phyloP scores from a whole-genome alignment of 1,139 yeast genomes.

The Hyphopichia wangnamkhiaoensis region DNA sequence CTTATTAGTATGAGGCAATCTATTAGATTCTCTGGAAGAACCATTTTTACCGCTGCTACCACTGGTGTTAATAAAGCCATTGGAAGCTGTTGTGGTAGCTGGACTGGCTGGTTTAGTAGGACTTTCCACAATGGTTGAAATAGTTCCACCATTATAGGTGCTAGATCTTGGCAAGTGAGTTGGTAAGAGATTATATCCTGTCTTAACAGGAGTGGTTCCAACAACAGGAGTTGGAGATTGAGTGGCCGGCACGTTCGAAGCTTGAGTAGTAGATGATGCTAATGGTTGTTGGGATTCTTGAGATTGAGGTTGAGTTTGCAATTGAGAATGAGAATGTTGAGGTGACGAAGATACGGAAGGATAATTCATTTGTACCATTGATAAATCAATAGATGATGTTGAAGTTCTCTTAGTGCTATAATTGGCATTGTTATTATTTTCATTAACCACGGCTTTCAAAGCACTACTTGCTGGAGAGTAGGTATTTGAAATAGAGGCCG shows the following conservation, averaged over 20 bases:
- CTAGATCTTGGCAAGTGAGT: slow-evolving; percentile 37
- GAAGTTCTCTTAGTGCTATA: slow-evolving; percentile 17
- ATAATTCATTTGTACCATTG: slow-evolving; percentile 1
- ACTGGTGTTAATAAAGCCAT: neutral
- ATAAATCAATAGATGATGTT: slow-evolving; percentile 19
- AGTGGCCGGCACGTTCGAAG: neutral
- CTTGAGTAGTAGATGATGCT: too few relatives aligned
- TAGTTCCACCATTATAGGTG: slow-evolving; percentile 43
- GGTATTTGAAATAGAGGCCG: slow-evolving; percentile 34
- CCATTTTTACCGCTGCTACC: neutral
- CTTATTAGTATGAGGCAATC: slow-evolving; percentile 46
- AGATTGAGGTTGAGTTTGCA: slow-evolving; percentile 7
- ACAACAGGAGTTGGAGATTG: neutral
- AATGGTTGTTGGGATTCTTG: too few relatives aligned
- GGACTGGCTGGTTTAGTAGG: slow-evolving; percentile 29
- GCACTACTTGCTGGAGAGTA: slow-evolving; percentile 61
- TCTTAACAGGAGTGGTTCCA: slow-evolving; percentile 8
- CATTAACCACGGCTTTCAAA: slow-evolving; percentile 63
- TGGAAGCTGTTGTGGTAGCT: slow-evolving; percentile 5
- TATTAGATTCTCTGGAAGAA: slow-evolving; percentile 23
- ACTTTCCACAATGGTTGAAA: slow-evolving; percentile 49
- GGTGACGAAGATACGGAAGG: slow-evolving; percentile 1
- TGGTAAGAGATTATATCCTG: slow-evolving; percentile 15
- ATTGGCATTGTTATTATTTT: slow-evolving; percentile 21
- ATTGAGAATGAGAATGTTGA: slow-evolving; percentile 2